These are phyloP conservation scores for Xerocomellus amylosporus DNA, from an alignment of 768 basidiomycete species.

Conservation along the genomic window DNA sequence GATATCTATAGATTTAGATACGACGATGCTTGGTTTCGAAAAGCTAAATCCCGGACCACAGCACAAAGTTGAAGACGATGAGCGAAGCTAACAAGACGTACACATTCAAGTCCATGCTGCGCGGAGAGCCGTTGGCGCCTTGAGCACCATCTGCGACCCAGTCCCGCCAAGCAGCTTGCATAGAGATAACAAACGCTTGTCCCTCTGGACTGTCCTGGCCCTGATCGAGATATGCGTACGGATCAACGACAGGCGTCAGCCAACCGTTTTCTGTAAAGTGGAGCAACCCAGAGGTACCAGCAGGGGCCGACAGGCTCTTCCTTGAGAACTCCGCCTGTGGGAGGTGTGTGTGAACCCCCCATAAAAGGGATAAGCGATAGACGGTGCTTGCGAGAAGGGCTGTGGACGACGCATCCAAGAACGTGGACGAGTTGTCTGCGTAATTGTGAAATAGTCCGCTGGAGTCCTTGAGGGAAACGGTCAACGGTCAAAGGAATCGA, in stretches of 20 bases:
- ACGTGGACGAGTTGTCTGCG: constrained; percentile 53
- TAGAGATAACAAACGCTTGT: constrained; percentile 73
- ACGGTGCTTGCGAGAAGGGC: constrained; percentile 75
- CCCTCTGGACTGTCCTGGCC: constrained; percentile 67
- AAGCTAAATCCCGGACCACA: not conserved
- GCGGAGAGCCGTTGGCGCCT: constrained; percentile 42
- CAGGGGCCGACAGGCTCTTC: constrained; percentile 30
- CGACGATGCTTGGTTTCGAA: not conserved
- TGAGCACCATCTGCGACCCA: constrained; percentile 59
- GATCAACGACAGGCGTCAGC: constrained; percentile 75
- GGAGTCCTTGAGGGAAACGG: not conserved
- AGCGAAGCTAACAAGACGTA: not conserved
- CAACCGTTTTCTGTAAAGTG: constrained; percentile 63
- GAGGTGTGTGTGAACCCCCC: constrained; percentile 47
- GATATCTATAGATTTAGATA: not conserved
- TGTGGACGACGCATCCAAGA: constrained; percentile 71
- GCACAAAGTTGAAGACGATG: not conserved
- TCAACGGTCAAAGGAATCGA: not conserved
- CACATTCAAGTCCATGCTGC: not conserved
- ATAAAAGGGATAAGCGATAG: constrained; percentile 64
- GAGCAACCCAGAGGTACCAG: constrained; percentile 24
- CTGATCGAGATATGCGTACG: constrained; percentile 46
- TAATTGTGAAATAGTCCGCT: constrained; percentile 63
- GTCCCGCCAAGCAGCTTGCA: constrained; percentile 74
- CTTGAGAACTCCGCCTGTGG: constrained; percentile 58